phyloP scores from a whole-genome alignment of 345 rosid species.

The Excoecaria agallocha region DNA sequence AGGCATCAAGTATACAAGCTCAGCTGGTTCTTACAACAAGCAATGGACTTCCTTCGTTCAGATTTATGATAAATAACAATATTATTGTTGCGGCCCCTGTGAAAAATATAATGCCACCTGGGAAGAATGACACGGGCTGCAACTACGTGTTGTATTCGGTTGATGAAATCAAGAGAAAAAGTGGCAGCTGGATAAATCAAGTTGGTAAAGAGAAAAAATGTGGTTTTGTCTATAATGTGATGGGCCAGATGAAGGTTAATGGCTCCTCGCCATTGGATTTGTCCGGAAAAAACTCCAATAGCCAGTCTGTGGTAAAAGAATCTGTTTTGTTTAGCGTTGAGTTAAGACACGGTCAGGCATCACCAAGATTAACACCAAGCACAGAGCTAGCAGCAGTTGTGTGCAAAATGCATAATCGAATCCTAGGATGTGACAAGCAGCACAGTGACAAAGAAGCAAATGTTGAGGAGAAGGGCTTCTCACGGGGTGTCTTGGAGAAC shows the following conservation, averaged over 20 bases:
- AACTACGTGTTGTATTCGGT: conserved; percentile 59
- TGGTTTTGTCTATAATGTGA: conserved; percentile 46
- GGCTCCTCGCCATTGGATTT: conserved; percentile 26
- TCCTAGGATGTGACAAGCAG: conserved; percentile 17
- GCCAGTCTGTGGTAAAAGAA: conserved; percentile 45
- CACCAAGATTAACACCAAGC: conserved; percentile 23
- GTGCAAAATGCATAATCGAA: conserved; percentile 32
- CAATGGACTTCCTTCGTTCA: conserved; percentile 71
- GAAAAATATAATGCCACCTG: conserved; percentile 42
- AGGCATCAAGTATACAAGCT: conserved; percentile 44
- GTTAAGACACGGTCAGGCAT: conserved; percentile 35
- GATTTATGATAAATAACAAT: conserved; percentile 53
- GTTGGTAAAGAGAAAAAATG: conserved; percentile 54
- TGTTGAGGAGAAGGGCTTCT: conserved; percentile 15
- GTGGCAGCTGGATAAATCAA: conserved; percentile 60
- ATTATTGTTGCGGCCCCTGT: conserved; percentile 65
- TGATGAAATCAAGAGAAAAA: conserved; percentile 63
- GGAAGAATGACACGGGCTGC: conserved; percentile 41
- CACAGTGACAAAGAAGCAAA: conserved; percentile 15
- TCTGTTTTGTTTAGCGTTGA: conserved; percentile 57
- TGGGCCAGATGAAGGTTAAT: conserved; percentile 69
- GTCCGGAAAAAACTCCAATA: conserved; percentile 26
- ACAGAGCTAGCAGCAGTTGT: conserved; percentile 72
- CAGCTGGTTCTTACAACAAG: conserved; percentile 54
- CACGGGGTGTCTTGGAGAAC: conserved; percentile 22